phyloP scores from a whole-genome alignment of 2,329 filamentous ascomycete species.

The Calonectria ilicicola region DNA sequence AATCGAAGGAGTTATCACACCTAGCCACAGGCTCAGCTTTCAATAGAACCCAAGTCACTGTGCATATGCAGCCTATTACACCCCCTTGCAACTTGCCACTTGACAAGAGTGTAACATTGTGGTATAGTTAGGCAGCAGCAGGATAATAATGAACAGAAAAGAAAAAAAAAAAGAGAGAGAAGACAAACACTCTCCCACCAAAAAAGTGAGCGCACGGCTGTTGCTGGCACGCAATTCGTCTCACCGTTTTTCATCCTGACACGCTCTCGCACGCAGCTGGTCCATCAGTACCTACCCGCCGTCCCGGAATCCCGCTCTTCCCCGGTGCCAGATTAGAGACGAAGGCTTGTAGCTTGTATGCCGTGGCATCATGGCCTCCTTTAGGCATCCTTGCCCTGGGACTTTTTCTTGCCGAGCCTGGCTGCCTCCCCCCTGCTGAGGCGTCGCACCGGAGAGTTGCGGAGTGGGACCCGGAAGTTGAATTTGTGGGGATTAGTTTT shows the following conservation, averaged over 20 bases:
- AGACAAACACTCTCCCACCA: conserved; percentile 4
- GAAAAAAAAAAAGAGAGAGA: background rate
- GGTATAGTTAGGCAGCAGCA: background rate
- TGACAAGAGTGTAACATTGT: background rate
- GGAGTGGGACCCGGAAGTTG: conserved; percentile 30
- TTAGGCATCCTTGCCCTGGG: conserved; percentile 8
- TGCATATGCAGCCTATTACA: conserved; percentile 18
- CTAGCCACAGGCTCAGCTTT: conserved; percentile 13
- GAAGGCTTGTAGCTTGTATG: background rate
- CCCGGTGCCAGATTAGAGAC: conserved; percentile 29
- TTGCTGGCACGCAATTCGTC: conserved; percentile 23
- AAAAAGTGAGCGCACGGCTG: background rate
- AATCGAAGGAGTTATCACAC: conserved; percentile 17
- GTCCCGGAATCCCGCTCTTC: conserved; percentile 24
- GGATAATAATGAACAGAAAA: background rate
- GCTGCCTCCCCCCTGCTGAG: conserved; percentile 14
- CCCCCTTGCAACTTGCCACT: conserved; percentile 6
- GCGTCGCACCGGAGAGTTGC: conserved; percentile 19
- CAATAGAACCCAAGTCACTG: conserved; percentile 21
- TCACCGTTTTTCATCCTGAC: conserved; percentile 22
- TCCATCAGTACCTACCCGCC: conserved; percentile 12
- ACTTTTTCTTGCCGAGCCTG: conserved; percentile 1
- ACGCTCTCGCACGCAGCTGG: conserved; percentile 6
- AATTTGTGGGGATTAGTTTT: conserved; percentile 28
- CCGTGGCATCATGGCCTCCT: conserved; percentile 12